Percentiles rank a stretch among this genome's conserved stretches.
Conservation (phyloP, 2,329 filamentous ascomycete species). For the Berkeleyomyces rouxiae region DNA sequence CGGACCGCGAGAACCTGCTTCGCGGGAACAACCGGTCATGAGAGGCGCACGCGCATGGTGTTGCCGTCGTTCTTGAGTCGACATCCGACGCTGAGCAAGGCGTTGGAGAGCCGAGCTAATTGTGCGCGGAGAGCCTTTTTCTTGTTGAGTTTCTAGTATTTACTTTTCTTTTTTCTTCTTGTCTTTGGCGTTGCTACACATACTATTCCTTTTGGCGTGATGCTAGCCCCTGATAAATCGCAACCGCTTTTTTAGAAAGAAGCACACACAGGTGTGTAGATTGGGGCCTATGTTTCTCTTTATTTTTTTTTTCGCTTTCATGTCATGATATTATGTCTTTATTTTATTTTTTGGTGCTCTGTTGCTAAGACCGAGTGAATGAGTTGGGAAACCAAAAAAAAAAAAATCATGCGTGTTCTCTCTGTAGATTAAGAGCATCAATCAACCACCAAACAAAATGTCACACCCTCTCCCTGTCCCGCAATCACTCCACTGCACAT, state of each 20-base stretch:
- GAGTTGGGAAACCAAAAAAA: too few species aligned
- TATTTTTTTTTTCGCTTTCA: not conserved
- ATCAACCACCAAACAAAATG: too few species aligned
- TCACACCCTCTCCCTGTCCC: too few species aligned
- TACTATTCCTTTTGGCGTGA: too few species aligned
- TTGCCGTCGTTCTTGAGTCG: not conserved
- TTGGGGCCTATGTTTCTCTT: not conserved
- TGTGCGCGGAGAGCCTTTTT: not conserved
- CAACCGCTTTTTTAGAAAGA: too few species aligned
- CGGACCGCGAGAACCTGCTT: slow-evolving; percentile 20
- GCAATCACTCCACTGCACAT: slow-evolving; percentile 14
- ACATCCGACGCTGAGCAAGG: too few species aligned
- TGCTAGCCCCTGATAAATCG: too few species aligned
- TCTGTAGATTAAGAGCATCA: too few species aligned
- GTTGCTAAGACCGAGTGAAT: not conserved
- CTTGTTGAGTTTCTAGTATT: not conserved
- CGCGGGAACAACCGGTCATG: not conserved
- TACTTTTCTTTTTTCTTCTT: not conserved
- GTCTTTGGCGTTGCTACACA: not conserved
- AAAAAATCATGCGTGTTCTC: too few species aligned
- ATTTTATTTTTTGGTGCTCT: slow-evolving; percentile 1
- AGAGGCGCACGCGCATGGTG: not conserved
- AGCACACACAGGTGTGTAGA: not conserved
- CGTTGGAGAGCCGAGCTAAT: too few species aligned
- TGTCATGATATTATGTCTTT: not conserved